Base-by-base conservation (phyloP, 257 asterid species). In the Fraxinus cuspidata region DNA sequence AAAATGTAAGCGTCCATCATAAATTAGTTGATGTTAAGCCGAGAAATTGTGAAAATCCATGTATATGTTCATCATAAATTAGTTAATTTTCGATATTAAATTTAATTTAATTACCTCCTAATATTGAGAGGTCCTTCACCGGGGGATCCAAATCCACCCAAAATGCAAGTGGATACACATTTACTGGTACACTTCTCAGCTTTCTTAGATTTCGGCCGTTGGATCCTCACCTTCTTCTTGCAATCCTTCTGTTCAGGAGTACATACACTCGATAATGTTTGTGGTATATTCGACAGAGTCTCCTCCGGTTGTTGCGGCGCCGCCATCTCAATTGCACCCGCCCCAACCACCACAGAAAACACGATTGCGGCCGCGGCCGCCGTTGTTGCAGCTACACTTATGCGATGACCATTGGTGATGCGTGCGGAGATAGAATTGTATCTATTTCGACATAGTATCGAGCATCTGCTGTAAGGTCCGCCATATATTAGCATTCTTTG, bases 51-150 rank as follows among this genome's bases (percentile, higher is more conserved):
- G 51, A 4, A 42, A 40, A 42, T 1, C 44, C 44, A 38, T 10
- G 44, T 9, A 38, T 9, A 8, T 38, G 12, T 56, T 56, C 65
- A n/a, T n/a, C 65, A 10, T 9, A 23, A 21, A 58, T 21, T 58
- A 63, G 1, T 23, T 63, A 27, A 25, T 63, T 63, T 27, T 27
- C 35, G 23, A 28, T 16, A 13, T 18, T 19, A 25, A 77, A 42
- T 3, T 70, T 37, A 49, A 16, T 1, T 0, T 19, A 27, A 29
- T 23, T 85, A 93, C 97, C 92, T 91, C 71, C 96, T 84, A 4
- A 89, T 85, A 49, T 88, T 95, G 4, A 95, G 85, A 70, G 99
- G 99, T 76, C 99, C 98, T 86, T 95, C 99, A 15, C 99, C 98
- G 31, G 97, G 96, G 51, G 97, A 77, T n/a, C 98, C 97, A 72